Conservation (phyloP, 1,284 basidiomycete genomes). For the Rugosomyces carneus region DNA sequence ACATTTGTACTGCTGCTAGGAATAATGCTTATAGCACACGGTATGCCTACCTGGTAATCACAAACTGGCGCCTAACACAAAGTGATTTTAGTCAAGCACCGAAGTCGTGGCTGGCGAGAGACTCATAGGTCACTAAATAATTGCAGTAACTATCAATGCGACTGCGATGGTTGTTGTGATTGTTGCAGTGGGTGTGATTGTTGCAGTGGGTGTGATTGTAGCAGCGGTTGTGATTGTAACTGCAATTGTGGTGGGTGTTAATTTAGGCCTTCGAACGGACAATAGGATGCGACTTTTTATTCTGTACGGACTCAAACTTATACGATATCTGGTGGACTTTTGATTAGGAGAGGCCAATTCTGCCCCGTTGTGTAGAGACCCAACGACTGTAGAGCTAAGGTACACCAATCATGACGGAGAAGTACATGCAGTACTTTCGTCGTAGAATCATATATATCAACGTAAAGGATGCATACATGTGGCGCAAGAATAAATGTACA, state of each 20-base stretch:
- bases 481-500: background rate
- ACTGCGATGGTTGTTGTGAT: background rate
- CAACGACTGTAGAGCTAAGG: too few species aligned
- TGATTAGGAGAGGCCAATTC: too few species aligned
- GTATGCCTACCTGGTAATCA: background rate
- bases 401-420: too few species aligned
- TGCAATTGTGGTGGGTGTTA: background rate
- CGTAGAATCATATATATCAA: too few species aligned
- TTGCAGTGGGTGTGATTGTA: background rate
- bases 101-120: background rate
- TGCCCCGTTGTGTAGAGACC: too few species aligned
- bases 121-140: background rate
- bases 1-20: slow-evolving; percentile 1
- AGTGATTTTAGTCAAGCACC: background rate
- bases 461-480: too few species aligned
- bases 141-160: background rate
- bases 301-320: too few species aligned
- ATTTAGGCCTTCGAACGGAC: background rate
- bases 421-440: too few species aligned
- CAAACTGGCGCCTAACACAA: background rate
- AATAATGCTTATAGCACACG: background rate
- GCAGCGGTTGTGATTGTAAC: too few species aligned
- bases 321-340: too few species aligned
- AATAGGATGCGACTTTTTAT: slow-evolving; percentile 1
- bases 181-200: slow-evolving; percentile 3